A percentile compares a stretch with the other conserved stretches of the same genome.
Evolutionary conservation across 352 stramenopile species (phyloP).

Genomic region (Pythium brachiatum): DNA sequence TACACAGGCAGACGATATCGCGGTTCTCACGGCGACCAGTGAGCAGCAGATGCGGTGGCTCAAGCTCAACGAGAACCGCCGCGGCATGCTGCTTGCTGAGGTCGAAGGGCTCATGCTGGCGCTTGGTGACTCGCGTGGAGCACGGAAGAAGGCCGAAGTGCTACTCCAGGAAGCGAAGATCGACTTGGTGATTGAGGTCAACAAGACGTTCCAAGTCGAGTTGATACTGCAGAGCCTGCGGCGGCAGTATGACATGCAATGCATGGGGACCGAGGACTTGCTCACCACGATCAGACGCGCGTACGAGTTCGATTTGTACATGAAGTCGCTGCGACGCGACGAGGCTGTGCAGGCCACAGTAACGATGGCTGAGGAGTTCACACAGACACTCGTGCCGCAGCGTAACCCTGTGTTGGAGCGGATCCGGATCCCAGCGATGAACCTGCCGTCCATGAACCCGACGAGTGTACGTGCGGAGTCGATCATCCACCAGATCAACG

Average conservation of each 20-base stretch:
- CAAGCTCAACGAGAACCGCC: slow-evolving; percentile 42
- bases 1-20: slow-evolving; percentile 48
- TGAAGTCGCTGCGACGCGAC: slow-evolving; percentile 53
- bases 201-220: slow-evolving; percentile 45
- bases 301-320: slow-evolving; percentile 62
- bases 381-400: slow-evolving; percentile 65
- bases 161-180: slow-evolving; percentile 39
- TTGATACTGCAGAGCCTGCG: slow-evolving; percentile 36
- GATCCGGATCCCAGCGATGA: slow-evolving; percentile 38
- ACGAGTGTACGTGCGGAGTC: slow-evolving; percentile 26
- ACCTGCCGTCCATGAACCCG: slow-evolving; percentile 39
- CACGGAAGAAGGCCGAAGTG: slow-evolving; percentile 24
- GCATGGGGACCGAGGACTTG: slow-evolving; percentile 51
- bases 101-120: slow-evolving; percentile 35
- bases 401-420: slow-evolving; percentile 67
- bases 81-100: slow-evolving; percentile 49
- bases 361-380: slow-evolving; percentile 26
- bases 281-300: slow-evolving; percentile 48
- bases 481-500: slow-evolving; percentile 64
- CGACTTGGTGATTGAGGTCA: slow-evolving; percentile 42
- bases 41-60: slow-evolving; percentile 44
- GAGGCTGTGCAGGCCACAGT: slow-evolving; percentile 64
- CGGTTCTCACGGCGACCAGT: slow-evolving; percentile 35
- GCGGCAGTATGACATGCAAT: slow-evolving; percentile 50
- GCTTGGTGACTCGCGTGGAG: slow-evolving; percentile 22